phyloP scores from a whole-genome alignment of 208 protist species.

The Leptomonas seymouri region DNA sequence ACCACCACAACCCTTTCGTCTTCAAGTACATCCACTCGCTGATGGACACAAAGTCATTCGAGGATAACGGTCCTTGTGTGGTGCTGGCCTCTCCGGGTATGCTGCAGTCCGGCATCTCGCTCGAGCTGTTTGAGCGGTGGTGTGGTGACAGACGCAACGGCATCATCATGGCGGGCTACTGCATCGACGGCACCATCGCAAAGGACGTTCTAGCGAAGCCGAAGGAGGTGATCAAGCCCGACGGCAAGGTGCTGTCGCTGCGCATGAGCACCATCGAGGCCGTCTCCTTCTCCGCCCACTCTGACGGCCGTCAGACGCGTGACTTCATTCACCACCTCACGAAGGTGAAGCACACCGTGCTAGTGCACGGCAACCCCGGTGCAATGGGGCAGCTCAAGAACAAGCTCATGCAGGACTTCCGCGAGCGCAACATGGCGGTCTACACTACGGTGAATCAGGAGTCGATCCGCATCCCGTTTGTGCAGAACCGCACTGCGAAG shows the following conservation, averaged over 20 bases:
- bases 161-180: conserved; percentile 98
- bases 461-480: conserved; percentile 94
- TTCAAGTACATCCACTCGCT: conserved; percentile 98
- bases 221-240: conserved; percentile 89
- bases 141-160: conserved; percentile 96
- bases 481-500: conserved; percentile 91
- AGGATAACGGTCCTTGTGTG: conserved; percentile 94
- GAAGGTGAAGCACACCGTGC: conserved; percentile 88
- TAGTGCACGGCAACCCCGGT: conserved; percentile 96
- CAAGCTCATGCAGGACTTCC: conserved; percentile 89
- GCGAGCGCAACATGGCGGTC: conserved; percentile 75
- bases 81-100: conserved; percentile 97
- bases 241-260: conserved; percentile 90
- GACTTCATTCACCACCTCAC: conserved; percentile 88
- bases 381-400: conserved; percentile 95
- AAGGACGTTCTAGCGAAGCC: conserved; percentile 90
- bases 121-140: conserved; percentile 99
- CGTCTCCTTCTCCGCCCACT: conserved; percentile 98
- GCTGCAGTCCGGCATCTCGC: conserved; percentile 97
- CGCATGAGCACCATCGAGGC: conserved; percentile 92
- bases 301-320: conserved; percentile 94
- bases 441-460: conserved; percentile 95
- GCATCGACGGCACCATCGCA: conserved; percentile 97
- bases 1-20: conserved; percentile 96
- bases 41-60: conserved; percentile 89